Base-by-base conservation (phyloP, 2,329 filamentous ascomycete genomes). In the Coleophoma cylindrospora region DNA sequence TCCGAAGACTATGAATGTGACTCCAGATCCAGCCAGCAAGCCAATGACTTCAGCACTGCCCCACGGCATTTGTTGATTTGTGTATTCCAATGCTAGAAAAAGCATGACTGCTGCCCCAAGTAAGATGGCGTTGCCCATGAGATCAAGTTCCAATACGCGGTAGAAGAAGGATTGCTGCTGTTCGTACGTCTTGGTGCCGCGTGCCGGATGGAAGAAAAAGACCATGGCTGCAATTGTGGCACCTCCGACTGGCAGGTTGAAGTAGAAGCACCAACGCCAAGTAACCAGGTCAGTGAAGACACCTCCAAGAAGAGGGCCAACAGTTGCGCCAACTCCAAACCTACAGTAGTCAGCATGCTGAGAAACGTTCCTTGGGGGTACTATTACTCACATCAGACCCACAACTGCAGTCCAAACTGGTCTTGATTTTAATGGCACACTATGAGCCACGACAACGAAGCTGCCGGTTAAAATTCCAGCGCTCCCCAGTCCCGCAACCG, bases 381-480 rank as follows among this genome's bases (percentile, higher is more conserved):
- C 32, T 22, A 19, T 27, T 34, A 52, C 57, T 54, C 40, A 64
- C 45, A 55, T 60, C 44, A 56, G 49, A 48, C 62, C 65, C 43
- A 69, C 51, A 19, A 66, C 49, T 7, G 62, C 68, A 9, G 57
- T 64, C 34, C 60, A 60, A 4, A 58, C 49, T 2, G 68, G 62
- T 33, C 66, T 57, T 36, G 63, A 60, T 10, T 57, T 49, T 1
- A 60, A 62, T 8, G 58, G 54, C 15, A 62, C 56, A 48, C 50
- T 40, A 46, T 64, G 69, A 0, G 63, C 67, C 47, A 74, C 68
- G 27, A 74, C 70, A 3, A 66, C 71, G 58, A 73, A 68, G 10
- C 66, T 66, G 0, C 73, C 73, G 0, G 64, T 54, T 63, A 69
- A 15, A 19, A 64, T 57, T 2, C 62, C 65, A 15, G 56, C 60